These are phyloP conservation scores for Botrytis fragariae DNA, from an alignment of 2,329 filamentous ascomycete species.

Conservation along the genomic window DNA sequence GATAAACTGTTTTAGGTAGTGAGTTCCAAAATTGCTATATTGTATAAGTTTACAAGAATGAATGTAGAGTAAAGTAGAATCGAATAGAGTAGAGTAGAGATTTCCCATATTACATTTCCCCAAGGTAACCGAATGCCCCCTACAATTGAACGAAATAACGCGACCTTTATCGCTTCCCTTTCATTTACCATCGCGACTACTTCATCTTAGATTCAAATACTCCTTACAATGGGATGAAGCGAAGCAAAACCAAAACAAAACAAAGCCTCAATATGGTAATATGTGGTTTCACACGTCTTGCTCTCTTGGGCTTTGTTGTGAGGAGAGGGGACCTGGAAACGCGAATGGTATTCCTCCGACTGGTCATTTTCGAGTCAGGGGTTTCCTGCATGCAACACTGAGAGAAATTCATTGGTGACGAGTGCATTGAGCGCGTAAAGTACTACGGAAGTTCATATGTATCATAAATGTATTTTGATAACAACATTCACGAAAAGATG, in stretches of 20 bases:
- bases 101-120: not conserved
- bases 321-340: constrained; percentile 28
- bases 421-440: constrained; percentile 37
- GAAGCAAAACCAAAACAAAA: constrained; percentile 35
- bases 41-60: constrained; percentile 1
- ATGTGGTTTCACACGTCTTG: constrained; percentile 28
- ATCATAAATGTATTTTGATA: not conserved
- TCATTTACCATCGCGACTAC: constrained; percentile 11
- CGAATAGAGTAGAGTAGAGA: not conserved
- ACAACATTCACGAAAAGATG: not conserved
- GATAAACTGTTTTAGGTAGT: not conserved
- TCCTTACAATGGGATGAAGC: not conserved
- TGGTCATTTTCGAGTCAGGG: constrained; percentile 25
- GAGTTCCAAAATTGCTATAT: not conserved
- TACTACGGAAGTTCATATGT: constrained; percentile 12
- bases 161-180: constrained; percentile 25
- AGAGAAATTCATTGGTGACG: constrained; percentile 26
- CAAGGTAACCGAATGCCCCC: not conserved
- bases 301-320: constrained; percentile 32
- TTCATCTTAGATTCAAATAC: constrained; percentile 1
- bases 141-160: constrained; percentile 20
- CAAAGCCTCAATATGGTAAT: constrained; percentile 33
- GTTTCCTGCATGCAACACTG: constrained; percentile 11
- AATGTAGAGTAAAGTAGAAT: not conserved
- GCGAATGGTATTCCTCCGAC: constrained; percentile 30